Evolutionary conservation across 768 basidiomycete species (phyloP), one percentile per base, ranked within the genome.

Genomic region (Trametes maxima): DNA sequence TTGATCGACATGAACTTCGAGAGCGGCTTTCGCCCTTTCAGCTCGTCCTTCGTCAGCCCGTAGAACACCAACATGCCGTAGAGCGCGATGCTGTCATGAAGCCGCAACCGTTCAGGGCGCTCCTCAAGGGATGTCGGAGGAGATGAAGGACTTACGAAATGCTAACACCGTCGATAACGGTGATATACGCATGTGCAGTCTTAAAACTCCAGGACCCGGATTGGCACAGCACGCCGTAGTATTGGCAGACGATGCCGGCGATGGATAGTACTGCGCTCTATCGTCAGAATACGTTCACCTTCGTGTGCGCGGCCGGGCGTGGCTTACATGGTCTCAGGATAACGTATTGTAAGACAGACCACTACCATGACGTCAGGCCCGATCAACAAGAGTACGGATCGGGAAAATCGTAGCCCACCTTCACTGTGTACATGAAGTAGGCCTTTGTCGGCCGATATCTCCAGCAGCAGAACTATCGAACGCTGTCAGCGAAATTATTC

Each of bases 1-100:
- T 95, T 95, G 78, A 96, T 94, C 2, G 85, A 77, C 62, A 95
- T 70, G 73, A 96, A 96, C 77, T 95, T 95, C 24, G 88, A 84
- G 28, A 95, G 76, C 25, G 94, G 95, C 25, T 88, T 80, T 17
- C 85, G 81, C 36, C 88, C 91, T 56, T 69, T 76, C n/a, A 96
- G 82, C 66, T 95, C 94, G 17, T 90, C 86, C 60, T 86, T 83
- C 50, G 86, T 92, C 45, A 96, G 78, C 21, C 83, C 87, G 69
- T 95, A 95, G 74, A 95, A 94, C 14, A 94, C 66, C 13, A 95
- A 68, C 7, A 97, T 77, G 8, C 93, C 95, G 68, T 96, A 95
- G 2, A 96, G 79, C 2, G 95, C 94, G 40, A 95, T 70, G 68
- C 90, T 92, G 56, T 1, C 4, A 14, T 33, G 33, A 16, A 11